Evolutionary conservation across 139 green algal species (phyloP).

Genomic region (Chlorella sp.): DNA sequence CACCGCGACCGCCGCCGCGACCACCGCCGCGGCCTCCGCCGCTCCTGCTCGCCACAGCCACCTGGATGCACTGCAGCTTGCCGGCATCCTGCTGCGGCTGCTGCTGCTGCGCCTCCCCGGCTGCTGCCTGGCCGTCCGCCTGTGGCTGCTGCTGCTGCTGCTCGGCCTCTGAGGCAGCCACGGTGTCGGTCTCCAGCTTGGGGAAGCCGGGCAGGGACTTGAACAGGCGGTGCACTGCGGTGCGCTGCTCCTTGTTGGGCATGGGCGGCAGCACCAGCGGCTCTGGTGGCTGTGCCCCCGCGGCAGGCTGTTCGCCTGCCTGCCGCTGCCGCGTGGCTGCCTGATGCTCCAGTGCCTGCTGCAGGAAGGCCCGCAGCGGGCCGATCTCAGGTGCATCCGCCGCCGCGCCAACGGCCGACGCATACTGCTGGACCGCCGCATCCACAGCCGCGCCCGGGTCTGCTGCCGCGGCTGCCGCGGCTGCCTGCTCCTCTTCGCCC

Average conservation of each 20-base stretch:
- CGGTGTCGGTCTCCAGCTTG: constrained; percentile 40
- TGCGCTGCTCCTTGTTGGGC: constrained; percentile 40
- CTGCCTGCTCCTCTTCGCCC: too few species aligned
- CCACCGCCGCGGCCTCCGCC: not conserved
- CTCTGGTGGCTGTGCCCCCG: not conserved
- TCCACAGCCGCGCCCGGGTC: not conserved
- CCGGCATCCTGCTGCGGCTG: not conserved
- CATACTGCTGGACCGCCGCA: constrained; percentile 22
- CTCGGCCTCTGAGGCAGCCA: not conserved
- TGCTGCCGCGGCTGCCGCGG: too few species aligned
- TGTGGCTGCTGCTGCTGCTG: not conserved
- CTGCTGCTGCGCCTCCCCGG: not conserved
- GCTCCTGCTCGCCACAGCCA: not conserved
- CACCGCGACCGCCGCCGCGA: not conserved
- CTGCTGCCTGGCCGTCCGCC: not conserved
- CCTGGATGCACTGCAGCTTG: constrained; percentile 13
- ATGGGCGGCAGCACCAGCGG: constrained; percentile 24
- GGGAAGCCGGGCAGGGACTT: constrained; percentile 41
- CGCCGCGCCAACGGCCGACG: not conserved
- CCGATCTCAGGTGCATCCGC: not conserved
- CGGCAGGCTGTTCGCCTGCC: not conserved
- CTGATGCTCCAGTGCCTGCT: not conserved
- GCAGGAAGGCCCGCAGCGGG: constrained; percentile 2
- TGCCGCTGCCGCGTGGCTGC: not conserved
- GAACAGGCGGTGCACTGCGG: constrained; percentile 59